Conservation (phyloP, 225 moss, liverwort and hornwort genomes). For the Polytrichum commune region DNA sequence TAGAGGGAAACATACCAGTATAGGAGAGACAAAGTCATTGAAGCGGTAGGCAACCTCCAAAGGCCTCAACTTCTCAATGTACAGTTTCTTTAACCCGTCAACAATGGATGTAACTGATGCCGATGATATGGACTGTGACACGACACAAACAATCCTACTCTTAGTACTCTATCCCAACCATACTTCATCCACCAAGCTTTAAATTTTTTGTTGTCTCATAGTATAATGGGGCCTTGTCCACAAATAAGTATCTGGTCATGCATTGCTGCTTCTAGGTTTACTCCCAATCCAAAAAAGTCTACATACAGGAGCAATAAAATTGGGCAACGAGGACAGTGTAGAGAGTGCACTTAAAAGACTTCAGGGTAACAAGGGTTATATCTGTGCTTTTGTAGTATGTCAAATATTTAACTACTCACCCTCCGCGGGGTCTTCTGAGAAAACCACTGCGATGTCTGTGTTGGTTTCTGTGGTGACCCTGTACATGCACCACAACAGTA, state of each 20-base stretch:
- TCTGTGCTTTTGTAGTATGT: too few relatives aligned
- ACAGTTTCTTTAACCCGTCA: conserved; percentile 94
- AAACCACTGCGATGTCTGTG: conserved; percentile 83
- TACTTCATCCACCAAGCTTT: neutral
- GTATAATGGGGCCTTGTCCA: neutral
- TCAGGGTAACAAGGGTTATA: too few relatives aligned
- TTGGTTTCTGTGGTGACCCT: conserved; percentile 52
- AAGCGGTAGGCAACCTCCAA: conserved; percentile 87
- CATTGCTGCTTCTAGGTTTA: too few relatives aligned
- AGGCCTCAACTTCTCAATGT: conserved; percentile 91
- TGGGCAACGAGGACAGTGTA: too few relatives aligned
- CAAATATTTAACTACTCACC: conserved; percentile 35
- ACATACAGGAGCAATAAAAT: too few relatives aligned
- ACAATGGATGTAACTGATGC: conserved; percentile 84
- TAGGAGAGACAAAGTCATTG: conserved; percentile 93
- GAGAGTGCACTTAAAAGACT: too few relatives aligned
- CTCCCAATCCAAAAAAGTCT: too few relatives aligned
- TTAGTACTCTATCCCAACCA: neutral
- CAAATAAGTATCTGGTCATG: too few relatives aligned
- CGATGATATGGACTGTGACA: conserved; percentile 71
- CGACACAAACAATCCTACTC: conserved; percentile 1
- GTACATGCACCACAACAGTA: conserved; percentile 14
- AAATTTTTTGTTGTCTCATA: neutral
- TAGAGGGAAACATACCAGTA: conserved; percentile 47
- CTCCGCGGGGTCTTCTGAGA: conserved; percentile 70